Percentiles rank a stretch among this genome's conserved stretches.
phyloP scores from a whole-genome alignment of 2,329 filamentous ascomycete genomes.

The Phialemonium atrogriseum region DNA sequence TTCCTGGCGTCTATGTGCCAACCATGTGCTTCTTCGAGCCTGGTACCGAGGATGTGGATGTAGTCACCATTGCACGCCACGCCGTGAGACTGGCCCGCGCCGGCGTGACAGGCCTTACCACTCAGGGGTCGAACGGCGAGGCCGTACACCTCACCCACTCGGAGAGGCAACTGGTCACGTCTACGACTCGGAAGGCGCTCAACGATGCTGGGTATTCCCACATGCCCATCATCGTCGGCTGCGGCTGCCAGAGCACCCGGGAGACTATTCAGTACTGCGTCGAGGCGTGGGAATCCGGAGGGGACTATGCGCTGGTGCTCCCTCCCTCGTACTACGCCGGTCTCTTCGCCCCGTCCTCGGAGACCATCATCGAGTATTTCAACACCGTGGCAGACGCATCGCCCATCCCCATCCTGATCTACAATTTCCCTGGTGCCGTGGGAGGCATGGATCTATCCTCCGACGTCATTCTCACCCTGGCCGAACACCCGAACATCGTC shows the following conservation, averaged over 20 bases:
- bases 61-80: slow-evolving; percentile 47
- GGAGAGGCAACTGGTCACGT: slow-evolving; percentile 62
- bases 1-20: slow-evolving; percentile 59
- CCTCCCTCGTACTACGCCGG: slow-evolving; percentile 69
- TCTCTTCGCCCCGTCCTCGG: slow-evolving; percentile 52
- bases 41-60: slow-evolving; percentile 58
- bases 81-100: slow-evolving; percentile 65
- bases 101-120: slow-evolving; percentile 66
- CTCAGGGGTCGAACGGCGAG: slow-evolving; percentile 76
- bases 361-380: slow-evolving; percentile 60
- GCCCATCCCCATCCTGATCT: slow-evolving; percentile 58
- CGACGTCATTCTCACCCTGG: slow-evolving; percentile 50
- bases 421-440: slow-evolving; percentile 61
- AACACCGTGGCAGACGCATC: slow-evolving; percentile 53
- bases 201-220: slow-evolving; percentile 55
- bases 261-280: slow-evolving; percentile 63
- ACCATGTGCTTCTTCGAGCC: slow-evolving; percentile 66
- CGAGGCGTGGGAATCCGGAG: slow-evolving; percentile 61
- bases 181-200: slow-evolving; percentile 60
- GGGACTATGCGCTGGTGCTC: slow-evolving; percentile 67
- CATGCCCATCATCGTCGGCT: slow-evolving; percentile 69
- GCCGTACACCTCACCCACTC: slow-evolving; percentile 67
- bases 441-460: slow-evolving; percentile 57
- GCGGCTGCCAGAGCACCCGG: slow-evolving; percentile 63
- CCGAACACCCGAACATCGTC: slow-evolving; percentile 56